A percentile compares a stretch with the other conserved stretches of the same genome.
These are phyloP conservation scores for Calonectria henricotiae DNA, from an alignment of 2,329 filamentous ascomycete species.

Conservation along the genomic window DNA sequence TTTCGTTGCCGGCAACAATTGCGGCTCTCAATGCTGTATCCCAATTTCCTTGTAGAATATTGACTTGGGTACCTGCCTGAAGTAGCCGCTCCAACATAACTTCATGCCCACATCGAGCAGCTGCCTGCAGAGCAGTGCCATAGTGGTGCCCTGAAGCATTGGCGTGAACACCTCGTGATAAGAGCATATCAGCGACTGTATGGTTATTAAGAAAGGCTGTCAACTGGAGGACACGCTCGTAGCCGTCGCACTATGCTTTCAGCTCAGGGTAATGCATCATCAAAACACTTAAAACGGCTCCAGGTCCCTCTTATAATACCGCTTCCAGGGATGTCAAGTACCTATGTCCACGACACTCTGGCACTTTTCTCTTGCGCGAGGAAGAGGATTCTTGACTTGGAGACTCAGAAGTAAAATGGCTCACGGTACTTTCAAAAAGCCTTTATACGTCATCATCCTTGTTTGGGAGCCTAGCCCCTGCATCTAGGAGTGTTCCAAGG, in stretches of 20 bases:
- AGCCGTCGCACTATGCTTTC: background rate
- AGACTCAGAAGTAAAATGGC: background rate
- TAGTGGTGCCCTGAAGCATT: conserved; percentile 36
- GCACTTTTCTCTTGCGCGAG: background rate
- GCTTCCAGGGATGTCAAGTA: conserved; percentile 15
- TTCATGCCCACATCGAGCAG: conserved; percentile 26
- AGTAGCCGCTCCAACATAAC: conserved; percentile 12
- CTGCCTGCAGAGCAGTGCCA: conserved; percentile 36
- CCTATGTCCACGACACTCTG: conserved; percentile 5
- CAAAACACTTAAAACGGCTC: background rate
- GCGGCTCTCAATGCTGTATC: conserved; percentile 31
- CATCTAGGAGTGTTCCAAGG: conserved; percentile 3
- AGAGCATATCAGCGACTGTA: conserved; percentile 19
- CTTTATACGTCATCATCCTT: background rate
- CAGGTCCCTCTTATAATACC: conserved; percentile 32
- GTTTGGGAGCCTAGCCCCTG: background rate
- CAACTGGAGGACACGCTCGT: conserved; percentile 32
- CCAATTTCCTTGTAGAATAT: conserved; percentile 31
- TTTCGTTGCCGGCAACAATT: background rate
- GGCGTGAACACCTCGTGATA: conserved; percentile 28
- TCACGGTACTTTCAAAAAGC: background rate
- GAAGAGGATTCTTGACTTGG: background rate
- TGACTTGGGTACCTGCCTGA: conserved; percentile 24
- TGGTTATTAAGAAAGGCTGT: conserved; percentile 1
- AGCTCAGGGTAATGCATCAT: background rate